Base-by-base conservation (phyloP, 2,329 filamentous ascomycete genomes). In the Claviceps sp. region DNA sequence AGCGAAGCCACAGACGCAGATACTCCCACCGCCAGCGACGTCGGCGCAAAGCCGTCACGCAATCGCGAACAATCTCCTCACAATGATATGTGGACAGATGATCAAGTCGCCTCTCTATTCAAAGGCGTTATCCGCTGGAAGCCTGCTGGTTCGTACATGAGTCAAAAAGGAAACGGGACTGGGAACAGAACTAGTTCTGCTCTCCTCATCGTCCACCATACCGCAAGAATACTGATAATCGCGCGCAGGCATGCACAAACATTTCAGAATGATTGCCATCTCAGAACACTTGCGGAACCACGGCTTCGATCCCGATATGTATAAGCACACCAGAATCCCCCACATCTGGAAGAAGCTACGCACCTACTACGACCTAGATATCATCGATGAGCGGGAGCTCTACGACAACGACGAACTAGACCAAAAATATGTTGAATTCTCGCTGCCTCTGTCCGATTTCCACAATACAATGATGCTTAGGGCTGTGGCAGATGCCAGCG, bases 91-190 rank as follows among this genome's bases (percentile, higher is more conserved):
- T 98, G 93, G 93, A 96, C 89, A 4, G 90, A 95, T 61, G 91
- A 96, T 62, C 93, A 98, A 67, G 85, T 95, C 58, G 89, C 88
- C 1, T 90, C 88, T 42, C 76, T 98, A 1, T 88, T 95, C 71
- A 96, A 96, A 65, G 88, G 83, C 50, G 85, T 97, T 58, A 90
- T 97, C 57, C 79, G 83, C 63, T 95, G 87, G 85, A 98, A 98
- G 65, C 93, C 93, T n/a, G 91, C 91, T 42, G 91, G 89, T 88
- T 64, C 58, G 64, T 55, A n/a, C 11, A 20, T 13, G 16, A 7
- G 34, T 11, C 1, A 36, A 26, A 36, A 36, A 11, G 1, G 36
- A 46, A 46, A 34, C 34, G 4, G 9, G 20, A 36, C 3, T 11
- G 11, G 11, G 5, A 45, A 20, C 2, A 26, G 22, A 44, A 44